Evolutionary conservation across 169 alveolate genomes (phyloP).

Genomic region (Ichthyophthirius multifiliis): DNA sequence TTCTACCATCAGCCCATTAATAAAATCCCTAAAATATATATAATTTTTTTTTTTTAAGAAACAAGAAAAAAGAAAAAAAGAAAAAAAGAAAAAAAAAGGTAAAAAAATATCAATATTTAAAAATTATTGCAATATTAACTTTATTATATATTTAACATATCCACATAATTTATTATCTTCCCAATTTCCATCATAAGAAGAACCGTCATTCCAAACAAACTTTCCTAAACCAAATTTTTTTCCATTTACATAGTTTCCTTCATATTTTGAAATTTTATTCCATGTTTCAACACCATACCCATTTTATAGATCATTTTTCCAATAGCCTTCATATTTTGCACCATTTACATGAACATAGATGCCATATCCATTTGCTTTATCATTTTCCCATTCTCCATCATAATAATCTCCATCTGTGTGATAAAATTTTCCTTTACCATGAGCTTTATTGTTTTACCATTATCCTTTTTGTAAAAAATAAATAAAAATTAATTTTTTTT

Average conservation of each 20-base stretch:
- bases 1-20: conserved; percentile 26
- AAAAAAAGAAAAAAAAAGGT: neutral
- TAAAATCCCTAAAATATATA: neutral
- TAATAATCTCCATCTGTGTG: conserved; percentile 62
- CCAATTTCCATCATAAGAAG: conserved; percentile 25
- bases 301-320: conserved; percentile 65
- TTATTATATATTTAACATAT: conserved; percentile 31
- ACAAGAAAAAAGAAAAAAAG: neutral
- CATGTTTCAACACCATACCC: conserved; percentile 42
- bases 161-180: conserved; percentile 14
- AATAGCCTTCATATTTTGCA: conserved; percentile 74
- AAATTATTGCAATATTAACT: too few relatives aligned
- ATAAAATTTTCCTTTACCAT: conserved; percentile 45
- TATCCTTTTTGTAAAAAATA: neutral
- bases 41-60: neutral
- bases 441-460: conserved; percentile 18
- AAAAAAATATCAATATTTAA: neutral
- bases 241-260: conserved; percentile 59
- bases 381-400: conserved; percentile 45
- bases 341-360: conserved; percentile 60
- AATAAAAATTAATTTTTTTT: neutral
- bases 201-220: conserved; percentile 39
- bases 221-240: conserved; percentile 58
- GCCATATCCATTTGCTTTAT: conserved; percentile 72
- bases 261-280: conserved; percentile 76